Percentiles rank a stretch among this genome's conserved stretches.
Conservation (phyloP, 2,329 filamentous ascomycete species). For the Monascus ruber region DNA sequence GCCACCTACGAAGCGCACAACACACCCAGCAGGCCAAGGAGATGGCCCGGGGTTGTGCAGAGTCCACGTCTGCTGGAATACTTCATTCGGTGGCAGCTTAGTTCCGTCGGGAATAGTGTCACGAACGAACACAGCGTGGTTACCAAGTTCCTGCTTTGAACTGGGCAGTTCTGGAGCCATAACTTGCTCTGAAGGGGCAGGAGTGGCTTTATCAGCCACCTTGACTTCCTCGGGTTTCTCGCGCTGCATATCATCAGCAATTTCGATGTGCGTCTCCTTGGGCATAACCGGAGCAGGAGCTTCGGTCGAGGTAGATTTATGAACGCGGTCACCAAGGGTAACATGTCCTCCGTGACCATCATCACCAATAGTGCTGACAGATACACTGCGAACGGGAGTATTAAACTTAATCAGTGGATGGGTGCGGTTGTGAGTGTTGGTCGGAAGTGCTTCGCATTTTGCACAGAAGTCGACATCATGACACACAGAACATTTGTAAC, state of each 20-base stretch:
- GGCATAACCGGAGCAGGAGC: constrained; percentile 39
- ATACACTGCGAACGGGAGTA: constrained; percentile 79
- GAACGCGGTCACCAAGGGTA: constrained; percentile 57
- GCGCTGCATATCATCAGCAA: constrained; percentile 23
- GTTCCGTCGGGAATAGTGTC: constrained; percentile 75
- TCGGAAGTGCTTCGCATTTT: constrained; percentile 78
- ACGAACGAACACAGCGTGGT: constrained; percentile 58
- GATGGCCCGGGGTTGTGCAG: constrained; percentile 70
- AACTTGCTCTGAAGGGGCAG: constrained; percentile 1
- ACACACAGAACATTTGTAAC: constrained; percentile 97
- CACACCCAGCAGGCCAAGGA: constrained; percentile 80
- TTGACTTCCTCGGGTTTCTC: constrained; percentile 22
- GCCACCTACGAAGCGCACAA: constrained; percentile 81
- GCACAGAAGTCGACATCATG: constrained; percentile 92
- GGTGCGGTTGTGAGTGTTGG: constrained; percentile 81
- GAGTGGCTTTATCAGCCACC: constrained; percentile 1
- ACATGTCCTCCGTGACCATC: constrained; percentile 54
- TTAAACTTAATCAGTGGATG: constrained; percentile 96
- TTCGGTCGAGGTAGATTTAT: constrained; percentile 30
- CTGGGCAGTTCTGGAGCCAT: constrained; percentile 19
- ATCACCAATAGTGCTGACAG: constrained; percentile 73
- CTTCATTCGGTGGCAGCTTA: constrained; percentile 54
- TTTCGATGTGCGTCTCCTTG: background rate
- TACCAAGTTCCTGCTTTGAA: constrained; percentile 13
- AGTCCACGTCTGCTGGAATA: constrained; percentile 85